These are phyloP conservation scores for Raddia guianensis DNA, from an alignment of 176 grass and related monocot genomes.

Conservation along the genomic window DNA sequence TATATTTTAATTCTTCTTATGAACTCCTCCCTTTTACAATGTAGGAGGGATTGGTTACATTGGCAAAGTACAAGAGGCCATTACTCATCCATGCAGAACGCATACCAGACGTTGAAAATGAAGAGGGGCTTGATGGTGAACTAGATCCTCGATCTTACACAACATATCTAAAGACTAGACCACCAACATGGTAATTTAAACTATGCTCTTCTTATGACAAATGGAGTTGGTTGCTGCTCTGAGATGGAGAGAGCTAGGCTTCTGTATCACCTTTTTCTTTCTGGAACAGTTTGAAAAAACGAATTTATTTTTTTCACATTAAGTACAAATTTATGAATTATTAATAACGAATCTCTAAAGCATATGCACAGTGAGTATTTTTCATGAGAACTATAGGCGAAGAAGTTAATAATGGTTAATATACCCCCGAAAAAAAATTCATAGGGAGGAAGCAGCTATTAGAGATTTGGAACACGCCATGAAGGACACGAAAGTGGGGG, in stretches of 20 bases:
- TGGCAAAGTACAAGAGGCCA: conserved; percentile 89
- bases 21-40: conserved; percentile 7
- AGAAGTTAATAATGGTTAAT: neutral
- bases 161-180: conserved; percentile 85
- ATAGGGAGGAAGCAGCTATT: conserved; percentile 93
- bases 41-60: conserved; percentile 80
- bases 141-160: conserved; percentile 68
- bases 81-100: conserved; percentile 92
- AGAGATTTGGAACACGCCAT: conserved; percentile 75
- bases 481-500: conserved; percentile 59
- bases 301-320: too few relatives aligned
- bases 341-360: neutral
- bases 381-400: neutral
- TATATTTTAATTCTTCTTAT: conserved; percentile 19
- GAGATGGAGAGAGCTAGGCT: neutral
- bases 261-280: neutral
- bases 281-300: neutral
- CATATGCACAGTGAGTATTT: neutral
- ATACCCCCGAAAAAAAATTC: too few relatives aligned
- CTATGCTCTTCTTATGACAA: neutral
- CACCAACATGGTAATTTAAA: conserved; percentile 74
- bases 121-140: conserved; percentile 35
- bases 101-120: conserved; percentile 56
- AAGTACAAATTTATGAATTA: neutral
- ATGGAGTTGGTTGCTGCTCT: neutral